Evolutionary conservation across 768 basidiomycete genomes (phyloP), one percentile per base, ranked within the genome.

Genomic region (Galerina marginata): DNA sequence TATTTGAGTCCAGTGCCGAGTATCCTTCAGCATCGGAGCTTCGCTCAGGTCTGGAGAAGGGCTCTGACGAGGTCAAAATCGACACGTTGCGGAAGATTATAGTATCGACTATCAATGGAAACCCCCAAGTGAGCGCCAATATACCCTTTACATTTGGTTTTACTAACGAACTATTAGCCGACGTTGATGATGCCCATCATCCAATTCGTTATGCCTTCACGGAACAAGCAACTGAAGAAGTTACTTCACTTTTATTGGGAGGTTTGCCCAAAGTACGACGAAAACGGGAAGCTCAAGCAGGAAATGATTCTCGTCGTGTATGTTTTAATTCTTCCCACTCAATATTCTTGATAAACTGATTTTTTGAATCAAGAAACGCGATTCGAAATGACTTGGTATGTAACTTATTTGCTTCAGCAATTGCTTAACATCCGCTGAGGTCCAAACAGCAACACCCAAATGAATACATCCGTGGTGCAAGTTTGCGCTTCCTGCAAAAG

Each of bases 241-340:
- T 78, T 97, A 64, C 80, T 98, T 39, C 94, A 95, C 75, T 95
- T 94, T 72, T 95, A 96, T 74, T 95, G 93, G 93, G 93, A 99
- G 78, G 91, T 99, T 20, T 99, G 96, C 77, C 96, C 96, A 9
- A 98, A 98, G 75, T 90, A 96, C 63, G 96, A 99, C 68, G 96
- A 99, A 69, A 89, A 86, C 65, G 96, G 96, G 51, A 99, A 98
- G 78, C 77, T 99, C 66, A 98, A 96, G 84, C 97, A 99, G 77
- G 96, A 99, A 80, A 99, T 99, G 96, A 99, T 98, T 71, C 86
- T 99, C 54, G 96, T 99, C 36, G 95, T 96, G 94, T 96, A 74
- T 73, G 93, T 86, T 10, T 3, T 33, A n/a, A 26, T 16, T 53
- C 51, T 26, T 37, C 40, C 26, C 20, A 20, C 20, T 20, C 20